Conservation (phyloP, 768 basidiomycete genomes). For the Lactifluus hygrophoroides region DNA sequence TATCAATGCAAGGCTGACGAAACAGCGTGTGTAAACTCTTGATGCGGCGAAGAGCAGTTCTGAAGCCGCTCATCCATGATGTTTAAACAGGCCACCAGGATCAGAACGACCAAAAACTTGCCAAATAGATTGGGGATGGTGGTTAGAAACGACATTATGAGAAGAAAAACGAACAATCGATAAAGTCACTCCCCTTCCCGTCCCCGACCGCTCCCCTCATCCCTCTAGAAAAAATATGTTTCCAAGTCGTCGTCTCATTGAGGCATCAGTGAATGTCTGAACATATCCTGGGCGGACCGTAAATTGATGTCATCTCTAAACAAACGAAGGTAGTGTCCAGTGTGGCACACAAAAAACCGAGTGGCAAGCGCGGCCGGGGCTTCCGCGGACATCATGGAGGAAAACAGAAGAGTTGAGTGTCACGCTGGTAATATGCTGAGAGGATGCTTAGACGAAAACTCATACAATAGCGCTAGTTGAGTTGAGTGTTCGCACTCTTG, state of each 20-base stretch:
- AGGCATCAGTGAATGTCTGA: neutral
- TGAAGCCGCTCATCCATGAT: neutral
- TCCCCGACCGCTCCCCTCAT: neutral
- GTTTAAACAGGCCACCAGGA: neutral
- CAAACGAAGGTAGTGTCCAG: too few species aligned
- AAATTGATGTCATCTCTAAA: conserved; percentile 78
- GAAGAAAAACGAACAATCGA: neutral
- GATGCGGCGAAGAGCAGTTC: conserved; percentile 12
- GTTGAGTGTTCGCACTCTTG: conserved; percentile 61
- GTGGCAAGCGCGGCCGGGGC: too few species aligned
- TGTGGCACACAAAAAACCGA: too few species aligned
- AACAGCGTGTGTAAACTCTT: conserved; percentile 4
- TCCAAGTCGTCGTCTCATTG: neutral
- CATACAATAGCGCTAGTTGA: conserved; percentile 75
- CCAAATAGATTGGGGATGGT: neutral
- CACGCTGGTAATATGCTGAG: conserved; percentile 61
- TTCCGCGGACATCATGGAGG: too few species aligned
- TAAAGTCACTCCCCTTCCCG: neutral
- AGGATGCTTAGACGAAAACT: conserved; percentile 78
- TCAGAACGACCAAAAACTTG: neutral
- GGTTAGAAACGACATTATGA: conserved; percentile 5
- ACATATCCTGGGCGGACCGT: conserved; percentile 54
- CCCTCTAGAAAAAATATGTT: neutral
- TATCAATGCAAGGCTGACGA: conserved; percentile 4
- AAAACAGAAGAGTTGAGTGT: conserved; percentile 83